phyloP scores from a whole-genome alignment of 2,329 filamentous ascomycete genomes.

The Penicillium sp. region DNA sequence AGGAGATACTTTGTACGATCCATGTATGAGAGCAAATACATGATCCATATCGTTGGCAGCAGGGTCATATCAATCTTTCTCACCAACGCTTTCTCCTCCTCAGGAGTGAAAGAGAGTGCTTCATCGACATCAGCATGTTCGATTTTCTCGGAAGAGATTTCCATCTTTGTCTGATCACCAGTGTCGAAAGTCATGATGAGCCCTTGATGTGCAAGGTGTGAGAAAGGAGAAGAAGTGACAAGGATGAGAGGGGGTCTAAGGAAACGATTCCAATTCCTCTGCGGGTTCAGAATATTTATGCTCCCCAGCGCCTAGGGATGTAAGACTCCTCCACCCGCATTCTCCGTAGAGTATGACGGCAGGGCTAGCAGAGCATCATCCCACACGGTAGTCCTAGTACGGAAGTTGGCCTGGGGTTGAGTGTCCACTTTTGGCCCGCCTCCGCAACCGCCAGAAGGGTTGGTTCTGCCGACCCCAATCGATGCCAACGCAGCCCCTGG shows the following conservation, averaged over 20 bases:
- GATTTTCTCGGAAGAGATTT: slow-evolving; percentile 19
- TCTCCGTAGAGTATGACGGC: slow-evolving; percentile 8
- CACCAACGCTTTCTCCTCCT: slow-evolving; percentile 51
- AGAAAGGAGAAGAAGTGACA: background rate
- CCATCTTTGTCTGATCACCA: slow-evolving; percentile 10
- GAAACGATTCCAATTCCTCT: background rate
- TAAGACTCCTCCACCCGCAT: background rate
- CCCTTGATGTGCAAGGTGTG: background rate
- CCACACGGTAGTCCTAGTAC: slow-evolving; percentile 7
- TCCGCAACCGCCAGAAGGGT: slow-evolving; percentile 6
- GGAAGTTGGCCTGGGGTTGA: slow-evolving; percentile 9
- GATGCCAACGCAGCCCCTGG: background rate
- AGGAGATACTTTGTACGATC: slow-evolving; percentile 27
- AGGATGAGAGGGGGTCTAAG: background rate
- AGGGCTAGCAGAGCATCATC: slow-evolving; percentile 3
- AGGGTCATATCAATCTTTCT: slow-evolving; percentile 51
- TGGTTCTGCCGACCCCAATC: slow-evolving; percentile 7
- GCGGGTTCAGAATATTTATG: slow-evolving; percentile 13
- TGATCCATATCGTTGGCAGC: slow-evolving; percentile 54
- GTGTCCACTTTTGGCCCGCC: slow-evolving; percentile 9
- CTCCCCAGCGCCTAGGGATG: background rate
- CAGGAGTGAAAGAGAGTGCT: slow-evolving; percentile 12
- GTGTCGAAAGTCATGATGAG: slow-evolving; percentile 4
- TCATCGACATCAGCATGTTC: slow-evolving; percentile 20
- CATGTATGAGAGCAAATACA: slow-evolving; percentile 56